phyloP scores from a whole-genome alignment of 176 grass and related monocot genomes.

The Microstegium vimineum region DNA sequence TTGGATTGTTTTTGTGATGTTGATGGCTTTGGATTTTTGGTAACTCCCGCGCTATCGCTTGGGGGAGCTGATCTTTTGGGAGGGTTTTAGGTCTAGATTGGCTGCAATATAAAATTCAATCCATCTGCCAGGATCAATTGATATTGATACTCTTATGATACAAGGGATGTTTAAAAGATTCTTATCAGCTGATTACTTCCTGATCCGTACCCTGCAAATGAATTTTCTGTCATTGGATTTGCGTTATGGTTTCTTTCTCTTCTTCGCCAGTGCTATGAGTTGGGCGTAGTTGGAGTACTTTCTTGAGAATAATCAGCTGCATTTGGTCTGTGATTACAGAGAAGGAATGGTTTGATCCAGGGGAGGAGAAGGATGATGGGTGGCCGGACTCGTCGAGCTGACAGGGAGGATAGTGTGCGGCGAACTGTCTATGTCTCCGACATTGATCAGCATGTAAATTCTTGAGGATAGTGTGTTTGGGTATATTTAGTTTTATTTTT shows the following conservation, averaged over 20 bases:
- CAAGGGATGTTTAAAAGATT: neutral
- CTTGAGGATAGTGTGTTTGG: constrained; percentile 22
- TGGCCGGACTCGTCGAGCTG: constrained; percentile 49
- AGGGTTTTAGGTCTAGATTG: constrained; percentile 29
- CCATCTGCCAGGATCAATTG: neutral
- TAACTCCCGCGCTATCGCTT: neutral
- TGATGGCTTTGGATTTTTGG: constrained; percentile 26
- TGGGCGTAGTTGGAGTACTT: too few relatives aligned
- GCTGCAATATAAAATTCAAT: neutral
- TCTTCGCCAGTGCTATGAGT: too few relatives aligned
- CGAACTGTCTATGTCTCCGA: constrained; percentile 94
- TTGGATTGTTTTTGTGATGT: constrained; percentile 25
- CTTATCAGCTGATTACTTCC: neutral
- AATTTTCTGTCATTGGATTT: neutral
- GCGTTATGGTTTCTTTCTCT: neutral
- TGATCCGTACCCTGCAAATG: neutral
- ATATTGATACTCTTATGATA: neutral
- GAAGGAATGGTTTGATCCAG: constrained; percentile 61
- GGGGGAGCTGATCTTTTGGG: neutral
- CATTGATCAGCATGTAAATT: constrained; percentile 74
- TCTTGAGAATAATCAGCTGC: constrained; percentile 18
- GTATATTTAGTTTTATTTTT: neutral
- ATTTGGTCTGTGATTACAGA: constrained; percentile 43
- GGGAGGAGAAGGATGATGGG: constrained; percentile 56
- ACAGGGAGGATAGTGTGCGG: constrained; percentile 76